Evolutionary conservation across 805 yeast species (phyloP).

Genomic region (Jamesozyma jinghongensis): DNA sequence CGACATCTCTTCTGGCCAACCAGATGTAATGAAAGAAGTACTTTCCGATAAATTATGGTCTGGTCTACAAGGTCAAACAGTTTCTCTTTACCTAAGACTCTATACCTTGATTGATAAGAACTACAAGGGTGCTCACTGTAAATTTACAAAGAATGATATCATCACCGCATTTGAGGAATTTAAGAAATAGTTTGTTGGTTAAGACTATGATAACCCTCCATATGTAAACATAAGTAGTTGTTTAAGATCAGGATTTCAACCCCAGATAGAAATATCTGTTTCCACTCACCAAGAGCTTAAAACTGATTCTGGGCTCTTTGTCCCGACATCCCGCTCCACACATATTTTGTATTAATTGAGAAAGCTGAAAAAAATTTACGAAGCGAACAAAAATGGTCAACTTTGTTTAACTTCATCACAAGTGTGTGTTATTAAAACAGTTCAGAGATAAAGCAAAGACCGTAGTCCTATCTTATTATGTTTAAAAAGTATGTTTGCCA

Average conservation of each 20-base stretch:
- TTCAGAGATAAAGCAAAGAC: too few relatives aligned
- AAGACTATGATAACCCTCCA: background rate
- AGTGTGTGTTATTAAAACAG: too few relatives aligned
- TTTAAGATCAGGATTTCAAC: too few relatives aligned
- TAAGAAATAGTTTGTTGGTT: constrained; percentile 9
- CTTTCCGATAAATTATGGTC: constrained; percentile 59
- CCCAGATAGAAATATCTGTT: too few relatives aligned
- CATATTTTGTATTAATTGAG: too few relatives aligned
- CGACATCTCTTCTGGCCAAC: constrained; percentile 37
- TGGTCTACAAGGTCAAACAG: constrained; percentile 56
- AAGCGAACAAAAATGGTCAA: too few relatives aligned
- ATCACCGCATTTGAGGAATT: constrained; percentile 41
- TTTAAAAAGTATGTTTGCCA: constrained; percentile 8
- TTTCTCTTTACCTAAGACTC: constrained; percentile 45
- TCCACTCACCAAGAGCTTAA: too few relatives aligned
- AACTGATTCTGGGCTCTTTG: too few relatives aligned
- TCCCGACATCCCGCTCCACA: too few relatives aligned
- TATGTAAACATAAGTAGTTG: background rate
- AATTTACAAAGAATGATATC: constrained; percentile 47
- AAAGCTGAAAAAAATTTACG: too few relatives aligned
- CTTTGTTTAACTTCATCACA: too few relatives aligned
- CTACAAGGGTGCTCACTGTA: constrained; percentile 41
- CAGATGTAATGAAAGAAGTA: constrained; percentile 29
- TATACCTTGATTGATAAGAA: constrained; percentile 49
- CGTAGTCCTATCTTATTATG: background rate